Percentiles rank a stretch among this genome's conserved stretches.
Evolutionary conservation across 139 green algal genomes (phyloP).

Genomic region (Coelastrella sp.): DNA sequence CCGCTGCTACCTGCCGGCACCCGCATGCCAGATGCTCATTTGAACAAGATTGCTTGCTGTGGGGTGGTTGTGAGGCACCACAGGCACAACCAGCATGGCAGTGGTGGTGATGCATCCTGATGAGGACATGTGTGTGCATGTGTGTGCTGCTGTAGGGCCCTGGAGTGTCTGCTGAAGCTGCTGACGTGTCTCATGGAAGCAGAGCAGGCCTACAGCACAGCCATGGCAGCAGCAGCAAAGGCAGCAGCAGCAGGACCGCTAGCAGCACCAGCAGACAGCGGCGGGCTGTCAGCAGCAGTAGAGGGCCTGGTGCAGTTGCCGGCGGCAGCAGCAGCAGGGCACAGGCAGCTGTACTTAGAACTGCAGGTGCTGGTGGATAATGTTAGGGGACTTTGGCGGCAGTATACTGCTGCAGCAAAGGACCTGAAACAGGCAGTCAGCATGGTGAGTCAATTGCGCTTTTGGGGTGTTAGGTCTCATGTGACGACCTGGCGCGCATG

Average conservation of each 20-base stretch:
- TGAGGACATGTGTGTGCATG: too few relatives aligned
- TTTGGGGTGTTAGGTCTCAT: too few relatives aligned
- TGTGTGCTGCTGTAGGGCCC: background rate
- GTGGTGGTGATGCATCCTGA: too few relatives aligned
- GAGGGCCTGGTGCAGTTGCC: constrained; percentile 37
- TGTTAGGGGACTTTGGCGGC: background rate
- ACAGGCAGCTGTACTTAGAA: constrained; percentile 37
- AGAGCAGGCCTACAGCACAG: constrained; percentile 33
- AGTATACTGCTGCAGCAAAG: constrained; percentile 25
- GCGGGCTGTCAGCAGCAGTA: constrained; percentile 12
- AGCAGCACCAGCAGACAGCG: constrained; percentile 20
- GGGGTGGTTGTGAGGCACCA: too few relatives aligned
- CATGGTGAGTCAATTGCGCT: constrained; percentile 4
- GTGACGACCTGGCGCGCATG: too few relatives aligned
- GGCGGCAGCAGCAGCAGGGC: constrained; percentile 15
- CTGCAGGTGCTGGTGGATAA: constrained; percentile 31
- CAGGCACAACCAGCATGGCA: too few relatives aligned
- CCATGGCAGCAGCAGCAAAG: constrained; percentile 42
- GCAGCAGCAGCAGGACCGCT: constrained; percentile 30
- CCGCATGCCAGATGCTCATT: too few relatives aligned
- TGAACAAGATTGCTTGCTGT: too few relatives aligned
- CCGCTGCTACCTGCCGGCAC: too few relatives aligned
- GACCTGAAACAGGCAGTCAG: constrained; percentile 1
- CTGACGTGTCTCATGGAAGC: constrained; percentile 40
- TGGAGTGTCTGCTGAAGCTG: constrained; percentile 34